phyloP scores from a whole-genome alignment of 257 asterid species.

The Forsythia viridissima region DNA sequence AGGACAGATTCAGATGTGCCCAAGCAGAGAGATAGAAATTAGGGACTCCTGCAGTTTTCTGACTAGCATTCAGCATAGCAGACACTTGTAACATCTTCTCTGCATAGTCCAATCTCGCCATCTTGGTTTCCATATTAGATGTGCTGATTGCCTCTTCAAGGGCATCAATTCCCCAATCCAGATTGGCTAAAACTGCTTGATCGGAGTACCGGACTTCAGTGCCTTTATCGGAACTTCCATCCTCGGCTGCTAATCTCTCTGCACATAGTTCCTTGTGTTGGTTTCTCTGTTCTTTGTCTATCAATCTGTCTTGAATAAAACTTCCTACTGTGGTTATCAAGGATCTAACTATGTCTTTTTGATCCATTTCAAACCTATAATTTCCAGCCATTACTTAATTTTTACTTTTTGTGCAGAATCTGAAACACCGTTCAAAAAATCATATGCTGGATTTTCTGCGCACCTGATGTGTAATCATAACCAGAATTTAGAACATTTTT shows the following conservation, averaged over 20 bases:
- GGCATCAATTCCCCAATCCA: slow-evolving; percentile 91
- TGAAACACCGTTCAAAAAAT: slow-evolving; percentile 14
- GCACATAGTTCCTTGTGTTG: slow-evolving; percentile 76
- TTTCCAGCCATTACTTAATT: slow-evolving; percentile 38
- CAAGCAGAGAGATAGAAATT: slow-evolving; percentile 82
- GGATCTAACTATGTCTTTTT: slow-evolving; percentile 53
- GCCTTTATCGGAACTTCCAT: slow-evolving; percentile 41
- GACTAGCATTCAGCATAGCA: slow-evolving; percentile 61
- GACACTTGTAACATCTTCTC: slow-evolving; percentile 85
- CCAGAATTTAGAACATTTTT: not conserved
- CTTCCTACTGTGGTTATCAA: slow-evolving; percentile 50
- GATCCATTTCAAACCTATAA: slow-evolving; percentile 63
- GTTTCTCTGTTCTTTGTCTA: slow-evolving; percentile 50
- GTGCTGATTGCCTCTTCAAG: slow-evolving; percentile 79
- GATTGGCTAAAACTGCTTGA: slow-evolving; percentile 79
- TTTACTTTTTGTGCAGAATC: not conserved
- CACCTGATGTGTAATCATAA: slow-evolving; percentile 10
- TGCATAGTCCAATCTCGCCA: slow-evolving; percentile 72
- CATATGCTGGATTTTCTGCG: slow-evolving; percentile 1
- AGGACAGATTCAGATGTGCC: slow-evolving; percentile 75
- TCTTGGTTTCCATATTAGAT: slow-evolving; percentile 64
- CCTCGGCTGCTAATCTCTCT: slow-evolving; percentile 77
- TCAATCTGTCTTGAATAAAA: slow-evolving; percentile 60
- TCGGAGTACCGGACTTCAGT: slow-evolving; percentile 68
- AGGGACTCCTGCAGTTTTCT: slow-evolving; percentile 78